Conservation (phyloP, 2,329 filamentous ascomycete genomes). For the Aspergillus piperis region DNA sequence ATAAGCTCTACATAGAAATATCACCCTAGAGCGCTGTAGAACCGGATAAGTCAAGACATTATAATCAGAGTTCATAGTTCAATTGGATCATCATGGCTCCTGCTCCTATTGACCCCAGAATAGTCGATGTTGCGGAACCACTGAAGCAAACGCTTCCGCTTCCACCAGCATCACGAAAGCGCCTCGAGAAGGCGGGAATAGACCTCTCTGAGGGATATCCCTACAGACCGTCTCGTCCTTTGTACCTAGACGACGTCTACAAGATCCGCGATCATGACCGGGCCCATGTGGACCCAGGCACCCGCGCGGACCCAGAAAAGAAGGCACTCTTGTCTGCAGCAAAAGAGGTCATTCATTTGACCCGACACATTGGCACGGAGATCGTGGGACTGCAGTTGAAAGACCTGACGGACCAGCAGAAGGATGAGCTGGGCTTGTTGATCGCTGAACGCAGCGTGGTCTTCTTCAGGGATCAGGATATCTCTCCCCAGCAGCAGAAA, state of each 20-base stretch:
- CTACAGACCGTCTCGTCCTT: constrained; percentile 65
- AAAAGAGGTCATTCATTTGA: constrained; percentile 64
- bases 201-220: constrained; percentile 72
- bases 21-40: neutral
- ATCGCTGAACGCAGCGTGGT: constrained; percentile 67
- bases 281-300: constrained; percentile 61
- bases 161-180: constrained; percentile 57
- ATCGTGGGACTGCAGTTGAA: constrained; percentile 65
- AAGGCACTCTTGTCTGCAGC: constrained; percentile 61
- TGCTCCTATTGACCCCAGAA: constrained; percentile 61
- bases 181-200: constrained; percentile 68
- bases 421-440: constrained; percentile 63
- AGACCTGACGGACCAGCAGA: constrained; percentile 60
- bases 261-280: constrained; percentile 62
- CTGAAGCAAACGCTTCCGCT: constrained; percentile 66
- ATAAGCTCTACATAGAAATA: neutral
- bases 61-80: neutral
- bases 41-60: neutral
- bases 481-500: constrained; percentile 64
- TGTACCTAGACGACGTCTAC: constrained; percentile 70
- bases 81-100: constrained; percentile 52
- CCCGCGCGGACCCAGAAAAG: constrained; percentile 66
- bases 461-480: constrained; percentile 65
- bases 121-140: constrained; percentile 64
- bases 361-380: constrained; percentile 64